Evolutionary conservation across 306 rosid genomes (phyloP), one percentile per base, ranked within the genome.

Genomic region (Castanea sativa): DNA sequence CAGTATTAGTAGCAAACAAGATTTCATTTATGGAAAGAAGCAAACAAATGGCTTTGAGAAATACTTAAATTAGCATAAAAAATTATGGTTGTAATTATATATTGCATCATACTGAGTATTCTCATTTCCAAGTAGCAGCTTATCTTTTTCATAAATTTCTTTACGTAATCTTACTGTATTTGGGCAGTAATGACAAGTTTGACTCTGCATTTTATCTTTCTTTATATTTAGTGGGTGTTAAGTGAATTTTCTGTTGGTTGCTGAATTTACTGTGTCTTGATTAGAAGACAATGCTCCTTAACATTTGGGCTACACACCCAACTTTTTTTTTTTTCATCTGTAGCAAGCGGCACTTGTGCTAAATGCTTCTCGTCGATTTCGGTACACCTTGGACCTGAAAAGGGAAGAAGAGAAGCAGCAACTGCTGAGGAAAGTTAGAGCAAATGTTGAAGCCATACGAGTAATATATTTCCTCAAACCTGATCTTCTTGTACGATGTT

Each of bases 341-440:
- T 71, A 96, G 99, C 97, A 93, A 96, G 99, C 99, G 2, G 98
- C 99, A 0, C 97, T 96, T 69, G 99, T 96, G 83, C 91, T 96
- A 57, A 96, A 96, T 83, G 99, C 99, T 85, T 96, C 98, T 80
- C 99, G 99, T 73, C 94, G 99, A 83, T 96, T 96, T 84, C 99
- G 98, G 23, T 96, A 96, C 87, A 96, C 99, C 32, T 82, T 96
- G 88, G 99, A 93, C 91, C 84, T 96, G 94, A 93, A 92, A 77
- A 96, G 84, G 89, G 96, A 96, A 76, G 98, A 88, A 75, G 99
- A 96, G 78, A 93, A 82, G 82, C 87, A 60, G 80, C 86, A 88
- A 78, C 85, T 76, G 55, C 65, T 93, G 55, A 83, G 91, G 84
- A 93, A 92, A 90, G 84, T 93, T 58, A 89, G 96, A 85, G 96